Evolutionary conservation across 2,329 filamentous ascomycete genomes (phyloP), one percentile per base, ranked within the genome.

Genomic region (Claviceps sp.): DNA sequence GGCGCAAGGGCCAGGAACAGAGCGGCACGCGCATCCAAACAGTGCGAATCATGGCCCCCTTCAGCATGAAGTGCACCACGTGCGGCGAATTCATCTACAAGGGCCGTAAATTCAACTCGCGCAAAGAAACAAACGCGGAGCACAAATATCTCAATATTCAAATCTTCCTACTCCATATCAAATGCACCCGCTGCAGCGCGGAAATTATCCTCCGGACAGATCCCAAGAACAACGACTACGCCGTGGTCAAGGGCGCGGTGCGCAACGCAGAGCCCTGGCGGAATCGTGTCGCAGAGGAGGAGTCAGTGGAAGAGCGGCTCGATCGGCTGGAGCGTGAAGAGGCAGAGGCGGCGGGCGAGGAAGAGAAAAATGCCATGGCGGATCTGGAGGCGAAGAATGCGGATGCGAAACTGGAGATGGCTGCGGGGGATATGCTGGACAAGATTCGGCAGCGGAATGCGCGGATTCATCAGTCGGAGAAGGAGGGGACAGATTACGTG

Each of bases 181-280:
- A 88, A 7, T 96, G 91, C 69, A 95, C 90, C 38, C 73, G 89
- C 47, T 96, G 91, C 69, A 83, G 77, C 44, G 82, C 80, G 44
- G 89, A 95, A 64, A 95, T 97, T 59, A 89, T 87, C 0, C 95
- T 97, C 73, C 85, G 87, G 57, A 97, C 93, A 0, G 93, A 98
- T 60, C 93, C 93, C 0, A 94, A 94, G 68, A 90, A 90, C 63
- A 89, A 89, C 76, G 91, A 97, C 65, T 98, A 96, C 64, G 80
- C 69, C 80, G 75, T 77, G 63, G 78, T 94, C 66, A 77, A 78
- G 48, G 91, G 93, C 16, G 93, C 91, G 5, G 89, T 91, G 69
- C 78, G 93, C 45, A 97, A 95, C 67, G 93, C 93, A 57, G 93
- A 98, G 67, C 85, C 87, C 0, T 98, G 93, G 93, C 74, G 89